Percentiles rank a stretch among this genome's conserved stretches.
phyloP scores from a whole-genome alignment of 2,329 filamentous ascomycete species.

The Clonostachys byssicola region DNA sequence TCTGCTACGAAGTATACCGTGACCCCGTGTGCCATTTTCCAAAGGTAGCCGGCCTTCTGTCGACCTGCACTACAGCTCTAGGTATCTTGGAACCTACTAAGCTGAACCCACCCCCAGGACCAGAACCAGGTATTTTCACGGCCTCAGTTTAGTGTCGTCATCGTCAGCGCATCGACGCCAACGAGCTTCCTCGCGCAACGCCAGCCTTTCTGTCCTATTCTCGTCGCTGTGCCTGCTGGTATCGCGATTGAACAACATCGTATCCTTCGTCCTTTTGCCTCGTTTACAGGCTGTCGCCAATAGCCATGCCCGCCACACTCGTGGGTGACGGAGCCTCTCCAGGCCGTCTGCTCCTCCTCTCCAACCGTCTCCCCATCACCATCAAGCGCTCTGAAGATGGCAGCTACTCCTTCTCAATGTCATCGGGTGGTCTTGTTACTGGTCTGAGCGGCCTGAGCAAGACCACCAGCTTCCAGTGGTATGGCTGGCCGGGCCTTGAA shows the following conservation, averaged over 20 bases:
- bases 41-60: too few species aligned
- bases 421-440: conserved; percentile 90
- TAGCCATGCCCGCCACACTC: conserved; percentile 27
- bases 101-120: too few species aligned
- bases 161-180: too few species aligned
- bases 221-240: too few species aligned
- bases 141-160: too few species aligned
- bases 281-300: neutral
- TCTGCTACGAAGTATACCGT: too few species aligned
- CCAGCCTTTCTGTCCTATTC: too few species aligned
- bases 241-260: neutral
- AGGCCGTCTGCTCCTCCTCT: conserved; percentile 73
- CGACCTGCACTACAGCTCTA: too few species aligned
- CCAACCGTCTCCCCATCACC: conserved; percentile 92
- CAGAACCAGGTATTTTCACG: too few species aligned
- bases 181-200: too few species aligned
- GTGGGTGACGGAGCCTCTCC: conserved; percentile 24
- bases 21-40: too few species aligned
- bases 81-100: too few species aligned
- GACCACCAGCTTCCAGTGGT: conserved; percentile 95
- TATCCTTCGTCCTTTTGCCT: neutral
- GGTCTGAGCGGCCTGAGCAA: conserved; percentile 89
- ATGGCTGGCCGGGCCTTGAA: conserved; percentile 94
- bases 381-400: conserved; percentile 92
- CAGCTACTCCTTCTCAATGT: conserved; percentile 92